A percentile compares a stretch with the other conserved stretches of the same genome.
phyloP scores from a whole-genome alignment of 352 stramenopile species.

The Phytophthora pseudosyringae region DNA sequence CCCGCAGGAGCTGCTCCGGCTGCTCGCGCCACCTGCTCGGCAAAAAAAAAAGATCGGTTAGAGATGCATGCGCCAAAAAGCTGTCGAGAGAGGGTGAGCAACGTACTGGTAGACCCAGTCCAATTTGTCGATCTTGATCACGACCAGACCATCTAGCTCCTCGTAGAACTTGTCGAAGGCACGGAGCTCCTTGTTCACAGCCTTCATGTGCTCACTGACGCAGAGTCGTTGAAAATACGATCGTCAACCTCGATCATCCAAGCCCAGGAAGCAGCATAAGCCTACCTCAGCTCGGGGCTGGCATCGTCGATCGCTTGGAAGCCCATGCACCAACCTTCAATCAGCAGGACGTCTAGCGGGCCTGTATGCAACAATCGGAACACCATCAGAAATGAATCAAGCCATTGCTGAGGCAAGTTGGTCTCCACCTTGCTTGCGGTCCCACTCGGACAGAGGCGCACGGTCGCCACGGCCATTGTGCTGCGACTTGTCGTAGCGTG shows the following conservation, averaged over 20 bases:
- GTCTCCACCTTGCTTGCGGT: slow-evolving; percentile 55
- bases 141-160: slow-evolving; percentile 67
- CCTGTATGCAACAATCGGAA: slow-evolving; percentile 36
- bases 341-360: slow-evolving; percentile 79
- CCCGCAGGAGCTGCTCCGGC: slow-evolving; percentile 71
- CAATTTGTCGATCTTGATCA: slow-evolving; percentile 76
- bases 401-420: neutral
- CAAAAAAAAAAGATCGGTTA: slow-evolving; percentile 9
- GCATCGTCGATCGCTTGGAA: slow-evolving; percentile 64
- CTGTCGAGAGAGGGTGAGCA: slow-evolving; percentile 1
- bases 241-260: neutral
- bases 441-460: slow-evolving; percentile 60
- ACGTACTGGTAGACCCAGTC: slow-evolving; percentile 87
- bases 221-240: neutral
- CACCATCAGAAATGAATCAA: slow-evolving; percentile 15
- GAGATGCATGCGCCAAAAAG: neutral
- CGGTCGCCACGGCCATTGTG: slow-evolving; percentile 79
- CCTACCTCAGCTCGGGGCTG: slow-evolving; percentile 44
- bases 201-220: slow-evolving; percentile 57
- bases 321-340: slow-evolving; percentile 89
- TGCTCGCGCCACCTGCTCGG: slow-evolving; percentile 78
- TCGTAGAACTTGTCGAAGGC: slow-evolving; percentile 75
- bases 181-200: slow-evolving; percentile 69
- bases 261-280: neutral
- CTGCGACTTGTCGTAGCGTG: slow-evolving; percentile 85